These are phyloP conservation scores for Lepiota brunneoincarnata DNA, from an alignment of 768 basidiomycete species.

Conservation along the genomic window DNA sequence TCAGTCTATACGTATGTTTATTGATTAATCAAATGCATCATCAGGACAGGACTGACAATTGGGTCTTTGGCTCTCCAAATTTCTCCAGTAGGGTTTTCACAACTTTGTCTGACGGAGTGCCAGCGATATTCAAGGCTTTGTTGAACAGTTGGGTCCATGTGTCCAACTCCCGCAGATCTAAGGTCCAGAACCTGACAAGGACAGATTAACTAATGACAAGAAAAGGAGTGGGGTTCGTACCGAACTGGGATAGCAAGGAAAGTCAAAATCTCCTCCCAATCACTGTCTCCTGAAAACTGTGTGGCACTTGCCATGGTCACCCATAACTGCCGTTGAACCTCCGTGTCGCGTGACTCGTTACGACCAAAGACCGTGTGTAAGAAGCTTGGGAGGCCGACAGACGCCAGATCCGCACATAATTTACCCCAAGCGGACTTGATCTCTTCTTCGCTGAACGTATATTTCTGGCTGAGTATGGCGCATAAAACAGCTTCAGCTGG, in stretches of 20 bases:
- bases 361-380: slow-evolving; percentile 30
- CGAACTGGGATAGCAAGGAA: slow-evolving; percentile 48
- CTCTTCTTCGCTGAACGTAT: slow-evolving; percentile 33
- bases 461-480: slow-evolving; percentile 41
- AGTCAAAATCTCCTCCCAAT: slow-evolving; percentile 39
- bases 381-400: slow-evolving; percentile 36
- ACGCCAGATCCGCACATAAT: slow-evolving; percentile 48
- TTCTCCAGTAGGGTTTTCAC: background rate
- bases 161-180: slow-evolving; percentile 34
- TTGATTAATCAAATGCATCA: background rate
- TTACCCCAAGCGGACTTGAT: slow-evolving; percentile 44
- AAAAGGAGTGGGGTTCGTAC: slow-evolving; percentile 26
- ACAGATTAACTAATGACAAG: background rate
- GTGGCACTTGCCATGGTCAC: slow-evolving; percentile 32
- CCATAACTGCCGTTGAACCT: slow-evolving; percentile 49
- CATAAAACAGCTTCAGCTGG: slow-evolving; percentile 46
- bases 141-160: background rate
- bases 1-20: background rate
- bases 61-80: background rate
- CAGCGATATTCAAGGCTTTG: background rate
- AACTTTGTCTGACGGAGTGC: background rate
- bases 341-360: slow-evolving; percentile 23
- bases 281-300: slow-evolving; percentile 17
- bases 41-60: background rate
- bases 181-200: slow-evolving; percentile 30